Conservation (phyloP, 305 asterid genomes). For the Stenogyne calaminthoides region DNA sequence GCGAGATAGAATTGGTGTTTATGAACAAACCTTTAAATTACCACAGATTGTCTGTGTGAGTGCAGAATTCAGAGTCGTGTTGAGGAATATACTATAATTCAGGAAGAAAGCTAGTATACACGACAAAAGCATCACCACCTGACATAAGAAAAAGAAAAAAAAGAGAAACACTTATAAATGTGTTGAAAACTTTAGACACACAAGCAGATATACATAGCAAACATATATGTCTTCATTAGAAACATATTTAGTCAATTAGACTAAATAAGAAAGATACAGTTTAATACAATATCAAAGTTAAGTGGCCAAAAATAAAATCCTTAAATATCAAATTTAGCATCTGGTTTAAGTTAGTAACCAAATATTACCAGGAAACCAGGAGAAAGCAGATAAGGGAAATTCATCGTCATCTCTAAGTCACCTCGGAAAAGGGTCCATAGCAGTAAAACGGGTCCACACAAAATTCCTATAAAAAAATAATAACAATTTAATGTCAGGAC, state of each 20-base stretch:
- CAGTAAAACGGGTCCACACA: conserved; percentile 79
- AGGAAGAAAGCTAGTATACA: conserved; percentile 92
- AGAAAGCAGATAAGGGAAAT: conserved; percentile 72
- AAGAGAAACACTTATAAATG: background rate
- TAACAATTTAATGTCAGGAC: conserved; percentile 1
- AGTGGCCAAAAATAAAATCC: background rate
- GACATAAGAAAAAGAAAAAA: conserved; percentile 31
- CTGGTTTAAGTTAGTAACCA: background rate
- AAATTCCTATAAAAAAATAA: conserved; percentile 50
- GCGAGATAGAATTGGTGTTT: background rate
- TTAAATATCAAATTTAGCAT: background rate
- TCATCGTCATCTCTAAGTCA: conserved; percentile 76
- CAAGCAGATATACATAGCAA: background rate
- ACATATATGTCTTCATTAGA: background rate
- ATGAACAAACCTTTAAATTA: conserved; percentile 79
- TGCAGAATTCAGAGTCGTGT: conserved; percentile 95
- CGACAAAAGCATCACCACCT: conserved; percentile 78
- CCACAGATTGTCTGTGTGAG: conserved; percentile 98
- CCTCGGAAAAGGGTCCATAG: conserved; percentile 87
- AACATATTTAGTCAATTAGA: background rate
- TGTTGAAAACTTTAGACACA: conserved; percentile 4
- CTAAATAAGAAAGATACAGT: background rate
- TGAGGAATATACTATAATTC: conserved; percentile 86
- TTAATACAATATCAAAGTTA: background rate
- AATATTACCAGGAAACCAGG: conserved; percentile 90